A percentile compares a stretch with the other conserved stretches of the same genome.
Conservation (phyloP, 2,329 filamentous ascomycete genomes). For the Monosporascus sp. region DNA sequence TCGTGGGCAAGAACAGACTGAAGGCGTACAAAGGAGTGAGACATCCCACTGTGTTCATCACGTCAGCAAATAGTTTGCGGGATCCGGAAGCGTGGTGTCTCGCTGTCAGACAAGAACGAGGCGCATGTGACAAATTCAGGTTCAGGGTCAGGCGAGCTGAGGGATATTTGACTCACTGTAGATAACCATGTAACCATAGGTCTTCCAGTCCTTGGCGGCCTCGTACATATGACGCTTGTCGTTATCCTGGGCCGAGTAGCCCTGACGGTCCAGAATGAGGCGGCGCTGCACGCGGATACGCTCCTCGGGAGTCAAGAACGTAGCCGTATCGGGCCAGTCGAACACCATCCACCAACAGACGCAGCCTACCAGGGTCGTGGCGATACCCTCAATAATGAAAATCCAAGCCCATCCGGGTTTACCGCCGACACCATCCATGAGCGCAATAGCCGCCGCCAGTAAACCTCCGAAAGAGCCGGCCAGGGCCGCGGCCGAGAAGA, state of each 20-base stretch:
- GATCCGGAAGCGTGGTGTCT: too few relatives aligned
- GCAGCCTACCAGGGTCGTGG: constrained; percentile 37
- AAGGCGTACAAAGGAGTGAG: background rate
- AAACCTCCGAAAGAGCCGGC: constrained; percentile 48
- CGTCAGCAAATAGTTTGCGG: background rate
- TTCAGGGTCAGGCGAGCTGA: background rate
- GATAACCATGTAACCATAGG: constrained; percentile 35
- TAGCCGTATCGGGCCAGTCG: constrained; percentile 31
- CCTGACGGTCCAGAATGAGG: constrained; percentile 4
- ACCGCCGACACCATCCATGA: constrained; percentile 44
- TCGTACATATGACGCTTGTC: constrained; percentile 46
- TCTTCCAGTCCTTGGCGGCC: constrained; percentile 39
- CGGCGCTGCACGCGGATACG: constrained; percentile 11
- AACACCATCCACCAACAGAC: constrained; percentile 38
- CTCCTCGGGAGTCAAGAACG: constrained; percentile 41
- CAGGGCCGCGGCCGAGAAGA: constrained; percentile 21
- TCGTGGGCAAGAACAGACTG: constrained; percentile 33
- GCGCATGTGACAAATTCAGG: too few relatives aligned
- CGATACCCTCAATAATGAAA: constrained; percentile 43
- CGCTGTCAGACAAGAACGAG: too few relatives aligned
- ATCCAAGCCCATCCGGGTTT: constrained; percentile 41
- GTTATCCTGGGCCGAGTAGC: constrained; percentile 35
- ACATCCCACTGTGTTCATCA: constrained; percentile 1
- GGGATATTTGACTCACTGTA: constrained; percentile 24
- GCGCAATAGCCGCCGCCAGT: constrained; percentile 44